phyloP scores from a whole-genome alignment of 805 yeast species.

The Starmera quercuum region DNA sequence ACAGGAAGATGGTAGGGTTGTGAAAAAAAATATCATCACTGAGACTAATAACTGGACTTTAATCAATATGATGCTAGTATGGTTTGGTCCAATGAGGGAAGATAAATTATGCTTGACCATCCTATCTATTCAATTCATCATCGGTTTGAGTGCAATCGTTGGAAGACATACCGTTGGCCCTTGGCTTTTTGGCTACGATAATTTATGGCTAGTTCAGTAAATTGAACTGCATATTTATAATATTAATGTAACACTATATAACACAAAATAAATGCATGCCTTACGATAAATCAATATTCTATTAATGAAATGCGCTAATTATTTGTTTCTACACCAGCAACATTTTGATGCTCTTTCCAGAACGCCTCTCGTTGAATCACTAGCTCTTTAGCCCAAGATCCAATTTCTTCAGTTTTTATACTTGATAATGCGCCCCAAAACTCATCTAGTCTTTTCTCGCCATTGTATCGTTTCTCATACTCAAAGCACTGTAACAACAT shows the following conservation, averaged over 20 bases:
- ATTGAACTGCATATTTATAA: conserved; percentile 1
- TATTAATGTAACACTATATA: too few relatives aligned
- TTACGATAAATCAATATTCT: too few relatives aligned
- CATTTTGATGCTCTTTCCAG: conserved; percentile 28
- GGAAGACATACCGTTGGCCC: conserved; percentile 83
- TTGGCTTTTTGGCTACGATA: conserved; percentile 83
- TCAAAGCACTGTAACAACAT: conserved; percentile 76
- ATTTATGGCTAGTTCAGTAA: conserved; percentile 37
- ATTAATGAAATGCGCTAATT: neutral
- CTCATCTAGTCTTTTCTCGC: conserved; percentile 53
- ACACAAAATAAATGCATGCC: too few relatives aligned
- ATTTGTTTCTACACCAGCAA: conserved; percentile 1
- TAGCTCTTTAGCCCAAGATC: conserved; percentile 57
- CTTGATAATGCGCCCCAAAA: conserved; percentile 56
- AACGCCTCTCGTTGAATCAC: conserved; percentile 36
- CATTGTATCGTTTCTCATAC: conserved; percentile 63
- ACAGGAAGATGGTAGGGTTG: conserved; percentile 13
- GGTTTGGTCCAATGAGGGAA: conserved; percentile 89
- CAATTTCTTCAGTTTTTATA: conserved; percentile 67
- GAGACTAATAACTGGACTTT: conserved; percentile 78
- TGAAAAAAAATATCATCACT: conserved; percentile 15
- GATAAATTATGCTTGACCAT: conserved; percentile 60
- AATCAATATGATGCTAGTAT: conserved; percentile 73
- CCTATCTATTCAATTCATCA: conserved; percentile 49
- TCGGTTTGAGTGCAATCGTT: conserved; percentile 61